A percentile compares a stretch with the other conserved stretches of the same genome.
Evolutionary conservation across 306 rosid genomes (phyloP).

Genomic region (Acacia crassicarpa): DNA sequence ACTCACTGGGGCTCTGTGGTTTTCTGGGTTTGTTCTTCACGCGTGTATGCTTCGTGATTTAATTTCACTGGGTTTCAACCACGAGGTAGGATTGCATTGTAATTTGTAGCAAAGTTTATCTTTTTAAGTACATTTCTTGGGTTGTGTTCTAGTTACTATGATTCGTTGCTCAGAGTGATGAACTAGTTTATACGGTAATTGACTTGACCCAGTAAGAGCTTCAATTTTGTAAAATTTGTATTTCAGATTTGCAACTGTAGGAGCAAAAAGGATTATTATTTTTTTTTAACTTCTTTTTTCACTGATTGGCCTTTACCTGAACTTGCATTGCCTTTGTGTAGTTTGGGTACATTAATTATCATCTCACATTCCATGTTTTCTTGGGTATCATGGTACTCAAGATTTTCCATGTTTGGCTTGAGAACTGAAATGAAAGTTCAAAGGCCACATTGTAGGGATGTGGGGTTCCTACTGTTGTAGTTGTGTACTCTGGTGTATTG

Average conservation of each 20-base stretch:
- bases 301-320: slow-evolving; percentile 7
- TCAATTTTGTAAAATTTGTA: not conserved
- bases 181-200: not conserved
- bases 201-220: slow-evolving; percentile 9
- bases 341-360: not conserved
- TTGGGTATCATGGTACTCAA: not conserved
- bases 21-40: slow-evolving; percentile 12
- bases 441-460: not conserved
- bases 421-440: not conserved
- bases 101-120: not conserved
- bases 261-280: not conserved
- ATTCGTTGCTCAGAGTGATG: not conserved
- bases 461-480: not conserved
- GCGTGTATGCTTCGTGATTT: slow-evolving; percentile 24
- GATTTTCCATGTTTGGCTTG: not conserved
- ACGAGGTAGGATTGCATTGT: slow-evolving; percentile 31
- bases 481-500: not conserved
- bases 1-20: slow-evolving; percentile 18
- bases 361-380: not conserved
- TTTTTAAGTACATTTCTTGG: not conserved
- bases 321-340: not conserved
- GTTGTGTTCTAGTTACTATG: not conserved
- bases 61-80: slow-evolving; percentile 21
- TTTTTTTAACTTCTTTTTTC: slow-evolving; percentile 18
- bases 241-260: not conserved